Conservation (phyloP, 2,329 filamentous ascomycete genomes). For the Plectosphaerella sp. region DNA sequence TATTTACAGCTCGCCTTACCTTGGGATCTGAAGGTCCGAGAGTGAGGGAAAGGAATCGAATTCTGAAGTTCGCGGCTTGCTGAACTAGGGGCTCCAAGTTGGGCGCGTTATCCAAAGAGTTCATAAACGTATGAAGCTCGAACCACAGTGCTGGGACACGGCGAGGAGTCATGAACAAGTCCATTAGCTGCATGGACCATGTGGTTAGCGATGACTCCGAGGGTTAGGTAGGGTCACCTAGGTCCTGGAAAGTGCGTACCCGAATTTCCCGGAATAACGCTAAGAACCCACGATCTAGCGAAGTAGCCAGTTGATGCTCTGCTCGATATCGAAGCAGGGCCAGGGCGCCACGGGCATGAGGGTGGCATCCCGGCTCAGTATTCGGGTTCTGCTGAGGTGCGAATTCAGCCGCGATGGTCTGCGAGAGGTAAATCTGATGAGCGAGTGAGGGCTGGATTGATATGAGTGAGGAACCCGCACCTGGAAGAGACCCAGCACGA, state of each 20-base stretch:
- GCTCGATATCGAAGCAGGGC: constrained; percentile 7
- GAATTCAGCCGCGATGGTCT: background rate
- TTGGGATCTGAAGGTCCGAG: no score
- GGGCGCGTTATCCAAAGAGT: background rate
- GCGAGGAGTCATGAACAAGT: constrained; percentile 5
- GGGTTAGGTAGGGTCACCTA: no score
- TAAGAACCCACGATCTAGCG: constrained; percentile 5
- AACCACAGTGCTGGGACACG: constrained; percentile 4
- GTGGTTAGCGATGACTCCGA: no score
- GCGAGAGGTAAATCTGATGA: background rate
- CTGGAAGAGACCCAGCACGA: constrained; percentile 7
- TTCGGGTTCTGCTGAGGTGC: background rate
- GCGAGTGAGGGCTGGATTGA: no score
- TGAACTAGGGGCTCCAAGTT: constrained; percentile 4
- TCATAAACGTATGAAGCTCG: constrained; percentile 4
- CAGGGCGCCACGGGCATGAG: constrained; percentile 5
- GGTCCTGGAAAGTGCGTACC: background rate
- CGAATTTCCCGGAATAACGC: constrained; percentile 7
- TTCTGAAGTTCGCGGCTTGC: constrained; percentile 4
- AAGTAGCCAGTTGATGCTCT: constrained; percentile 2
- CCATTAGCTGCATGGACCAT: constrained; percentile 3
- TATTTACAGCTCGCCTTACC: no score
- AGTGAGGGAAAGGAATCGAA: background rate
- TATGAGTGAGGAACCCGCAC: background rate
- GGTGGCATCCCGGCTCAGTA: background rate